Percentiles rank a stretch among this genome's conserved stretches.
These are phyloP conservation scores for Pyracantha coccinea DNA, from an alignment of 331 rosid species.

Conservation along the genomic window DNA sequence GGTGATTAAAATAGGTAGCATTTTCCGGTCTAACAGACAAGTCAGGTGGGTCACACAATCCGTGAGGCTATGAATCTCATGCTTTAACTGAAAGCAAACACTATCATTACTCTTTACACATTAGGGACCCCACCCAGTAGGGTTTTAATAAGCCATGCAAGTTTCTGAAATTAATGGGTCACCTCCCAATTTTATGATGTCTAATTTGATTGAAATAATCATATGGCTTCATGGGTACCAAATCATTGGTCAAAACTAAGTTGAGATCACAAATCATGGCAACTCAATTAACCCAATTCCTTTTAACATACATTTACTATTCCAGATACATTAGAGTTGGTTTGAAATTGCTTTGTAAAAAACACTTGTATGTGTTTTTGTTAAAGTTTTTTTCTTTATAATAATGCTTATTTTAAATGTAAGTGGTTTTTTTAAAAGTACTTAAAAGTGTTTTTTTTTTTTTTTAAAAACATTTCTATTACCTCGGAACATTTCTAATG, in stretches of 20 bases:
- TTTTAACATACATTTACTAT: no score
- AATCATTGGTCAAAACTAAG: constrained; percentile 17
- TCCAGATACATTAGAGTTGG: no score
- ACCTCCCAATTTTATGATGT: not conserved
- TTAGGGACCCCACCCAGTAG: not conserved
- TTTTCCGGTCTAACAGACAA: not conserved
- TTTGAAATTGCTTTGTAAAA: no score
- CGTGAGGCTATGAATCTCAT: not conserved
- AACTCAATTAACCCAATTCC: not conserved
- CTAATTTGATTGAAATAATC: constrained; percentile 11
- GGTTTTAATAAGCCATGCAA: constrained; percentile 6
- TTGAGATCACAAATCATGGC: constrained; percentile 6
- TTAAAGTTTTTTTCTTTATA: no score
- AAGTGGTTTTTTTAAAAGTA: no score
- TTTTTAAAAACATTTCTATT: no score
- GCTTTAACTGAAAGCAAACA: constrained; percentile 25
- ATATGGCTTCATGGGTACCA: constrained; percentile 11
- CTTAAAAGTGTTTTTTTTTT: no score
- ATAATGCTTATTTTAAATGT: no score
- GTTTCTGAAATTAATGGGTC: not conserved
- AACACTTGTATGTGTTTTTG: no score
- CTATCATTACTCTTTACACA: constrained; percentile 5
- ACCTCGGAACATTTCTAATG: no score
- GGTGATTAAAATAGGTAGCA: not conserved
- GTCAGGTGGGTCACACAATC: not conserved